Evolutionary conservation across 2,329 filamentous ascomycete genomes (phyloP).

Genomic region (Aphanocladium album): DNA sequence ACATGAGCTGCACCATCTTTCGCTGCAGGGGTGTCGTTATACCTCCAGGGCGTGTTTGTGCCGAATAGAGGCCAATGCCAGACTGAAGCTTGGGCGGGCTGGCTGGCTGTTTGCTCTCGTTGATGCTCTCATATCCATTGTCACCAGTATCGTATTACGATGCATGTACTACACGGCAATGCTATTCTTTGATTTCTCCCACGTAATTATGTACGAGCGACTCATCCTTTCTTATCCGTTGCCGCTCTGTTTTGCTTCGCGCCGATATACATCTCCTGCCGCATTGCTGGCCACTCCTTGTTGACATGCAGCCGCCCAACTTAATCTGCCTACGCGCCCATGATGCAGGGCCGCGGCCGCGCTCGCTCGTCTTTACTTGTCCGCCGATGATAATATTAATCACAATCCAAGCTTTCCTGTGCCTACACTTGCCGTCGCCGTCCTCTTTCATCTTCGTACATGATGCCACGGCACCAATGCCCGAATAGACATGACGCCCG

Average conservation of each 20-base stretch:
- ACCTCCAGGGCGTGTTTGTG: neutral
- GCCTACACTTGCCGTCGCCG: neutral
- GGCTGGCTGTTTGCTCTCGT: neutral
- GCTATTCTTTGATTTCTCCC: neutral
- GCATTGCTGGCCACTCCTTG: neutral
- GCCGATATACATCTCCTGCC: neutral
- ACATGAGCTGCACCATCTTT: conserved; percentile 1
- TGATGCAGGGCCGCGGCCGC: neutral
- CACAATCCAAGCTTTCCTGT: neutral
- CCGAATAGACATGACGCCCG: neutral
- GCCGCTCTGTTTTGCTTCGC: neutral
- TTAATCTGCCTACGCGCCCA: neutral
- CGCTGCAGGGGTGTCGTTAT: neutral
- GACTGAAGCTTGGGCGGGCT: too few relatives aligned
- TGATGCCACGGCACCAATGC: neutral
- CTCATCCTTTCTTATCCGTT: neutral
- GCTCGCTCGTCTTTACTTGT: neutral
- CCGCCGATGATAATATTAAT: too few relatives aligned
- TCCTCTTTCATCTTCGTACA: neutral
- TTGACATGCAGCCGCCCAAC: conserved; percentile 1
- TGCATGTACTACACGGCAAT: neutral
- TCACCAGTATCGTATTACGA: neutral
- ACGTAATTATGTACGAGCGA: neutral
- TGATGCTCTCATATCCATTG: neutral
- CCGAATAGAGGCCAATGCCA: too few relatives aligned